These are phyloP conservation scores for Anethum foeniculum DNA, from an alignment of 140 eudicot species.

Conservation along the genomic window DNA sequence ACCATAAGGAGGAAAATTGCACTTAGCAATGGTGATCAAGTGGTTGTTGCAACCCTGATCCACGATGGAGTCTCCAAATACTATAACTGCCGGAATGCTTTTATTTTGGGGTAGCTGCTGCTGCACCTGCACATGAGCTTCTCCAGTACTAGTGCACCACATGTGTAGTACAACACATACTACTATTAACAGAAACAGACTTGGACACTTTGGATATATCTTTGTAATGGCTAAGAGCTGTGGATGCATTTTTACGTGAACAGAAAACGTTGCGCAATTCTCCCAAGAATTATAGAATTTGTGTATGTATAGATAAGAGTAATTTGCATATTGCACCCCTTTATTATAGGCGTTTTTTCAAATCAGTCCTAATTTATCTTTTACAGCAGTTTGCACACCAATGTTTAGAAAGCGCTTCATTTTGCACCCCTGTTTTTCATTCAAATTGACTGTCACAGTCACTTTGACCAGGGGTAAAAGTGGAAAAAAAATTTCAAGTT, in stretches of 20 bases:
- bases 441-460: too few relatives aligned
- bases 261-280: background rate
- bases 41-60: conserved; percentile 58
- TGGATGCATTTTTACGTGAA: background rate
- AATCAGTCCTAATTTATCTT: too few relatives aligned
- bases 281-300: background rate
- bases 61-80: conserved; percentile 55
- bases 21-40: conserved; percentile 28
- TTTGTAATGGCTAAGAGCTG: background rate
- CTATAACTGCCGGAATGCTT: conserved; percentile 37
- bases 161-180: background rate
- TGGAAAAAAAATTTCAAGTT: too few relatives aligned
- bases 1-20: conserved; percentile 64
- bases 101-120: conserved; percentile 25
- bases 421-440: too few relatives aligned
- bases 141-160: background rate
- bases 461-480: too few relatives aligned
- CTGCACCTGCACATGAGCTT: background rate
- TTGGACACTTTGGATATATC: background rate
- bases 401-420: too few relatives aligned
- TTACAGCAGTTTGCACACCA: too few relatives aligned
- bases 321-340: too few relatives aligned
- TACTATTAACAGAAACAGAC: background rate
- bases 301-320: background rate
- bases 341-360: too few relatives aligned